Conservation (phyloP, 1,284 basidiomycete genomes). For the Moniliophthora roreri region DNA sequence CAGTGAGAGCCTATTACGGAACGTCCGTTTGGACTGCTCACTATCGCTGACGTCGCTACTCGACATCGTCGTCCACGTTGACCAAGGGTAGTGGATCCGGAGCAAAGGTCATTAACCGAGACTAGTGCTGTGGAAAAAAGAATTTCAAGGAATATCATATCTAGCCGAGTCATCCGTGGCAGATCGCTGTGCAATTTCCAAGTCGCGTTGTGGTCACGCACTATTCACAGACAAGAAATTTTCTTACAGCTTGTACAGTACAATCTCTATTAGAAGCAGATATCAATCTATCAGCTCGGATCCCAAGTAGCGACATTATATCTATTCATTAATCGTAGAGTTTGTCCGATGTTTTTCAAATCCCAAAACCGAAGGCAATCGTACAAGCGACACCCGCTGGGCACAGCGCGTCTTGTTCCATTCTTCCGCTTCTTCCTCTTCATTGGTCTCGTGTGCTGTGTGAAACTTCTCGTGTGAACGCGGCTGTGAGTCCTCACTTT, state of each 20-base stretch:
- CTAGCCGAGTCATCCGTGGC: no score
- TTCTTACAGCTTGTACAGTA: no score
- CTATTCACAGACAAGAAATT: no score
- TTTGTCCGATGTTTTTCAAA: conserved; percentile 20
- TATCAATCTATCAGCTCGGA: not conserved
- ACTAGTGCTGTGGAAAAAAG: no score
- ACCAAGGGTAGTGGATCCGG: no score
- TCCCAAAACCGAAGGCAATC: conserved; percentile 60
- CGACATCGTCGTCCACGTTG: no score
- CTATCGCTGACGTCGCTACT: conserved; percentile 3
- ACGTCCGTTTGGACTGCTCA: not conserved
- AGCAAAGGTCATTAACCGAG: no score
- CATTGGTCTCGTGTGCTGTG: conserved; percentile 41
- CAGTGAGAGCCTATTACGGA: conserved; percentile 1
- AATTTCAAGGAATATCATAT: no score
- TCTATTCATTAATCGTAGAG: conserved; percentile 2
- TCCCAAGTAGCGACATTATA: not conserved
- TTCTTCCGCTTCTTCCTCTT: conserved; percentile 70
- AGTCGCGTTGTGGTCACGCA: no score
- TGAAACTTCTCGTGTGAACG: conserved; percentile 45
- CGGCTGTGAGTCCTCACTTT: not conserved
- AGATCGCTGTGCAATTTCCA: not conserved
- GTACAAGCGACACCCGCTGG: conserved; percentile 79
- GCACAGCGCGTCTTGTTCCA: conserved; percentile 85
- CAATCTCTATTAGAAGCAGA: no score